Base-by-base conservation (phyloP, 1,284 basidiomycete species). In the Cryptococcus sp. region DNA sequence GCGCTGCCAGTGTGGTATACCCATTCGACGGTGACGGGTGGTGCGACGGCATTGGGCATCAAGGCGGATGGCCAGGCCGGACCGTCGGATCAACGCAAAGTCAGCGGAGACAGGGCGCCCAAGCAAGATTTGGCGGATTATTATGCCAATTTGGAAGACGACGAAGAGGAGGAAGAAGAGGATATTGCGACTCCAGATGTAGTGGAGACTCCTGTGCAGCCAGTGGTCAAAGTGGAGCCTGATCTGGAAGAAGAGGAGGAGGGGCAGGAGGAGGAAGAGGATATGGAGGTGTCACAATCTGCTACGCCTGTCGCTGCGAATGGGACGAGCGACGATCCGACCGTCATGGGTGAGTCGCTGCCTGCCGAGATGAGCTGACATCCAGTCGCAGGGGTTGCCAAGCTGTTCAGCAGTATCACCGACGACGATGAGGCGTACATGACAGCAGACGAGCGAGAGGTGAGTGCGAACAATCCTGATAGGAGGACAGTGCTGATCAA, bases 1-100 rank as follows among this genome's bases (percentile, higher is more conserved):
- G 82, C 84, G 0, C 74, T 98, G 39, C 94, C 94, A 0, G 79
- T 84, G 9, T 97, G 94, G 94, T 87, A 95, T 75, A 78, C 91
- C 54, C 85, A 88, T 69, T 93, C 89, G 68, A 98, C 94, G 3
- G 87, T 98, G 57, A 86, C 90, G 12, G 92, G 91, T 18, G 85
- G 93, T 60, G 75, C 87, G 54, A 97, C 93, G 0, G 84, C 88
- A 18, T 77, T 94, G 24, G 93, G 92, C 7, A 38, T 66, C 41
- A 58, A 58, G 33, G 57, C 62, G 40, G 50, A 50, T 3, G 47
- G 48, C 16, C 45, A 54, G 23, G 48, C 47, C n/a, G 28, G 28
- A 7, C 28, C 28, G 14, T 31, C 26, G 14, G 11, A 23, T 10
- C 12, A 18, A 4, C 18, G 16, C 18, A 31, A 37, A 41, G 18